Base-by-base conservation (phyloP, 164 flowering plant species). In the Vitis rupestris region DNA sequence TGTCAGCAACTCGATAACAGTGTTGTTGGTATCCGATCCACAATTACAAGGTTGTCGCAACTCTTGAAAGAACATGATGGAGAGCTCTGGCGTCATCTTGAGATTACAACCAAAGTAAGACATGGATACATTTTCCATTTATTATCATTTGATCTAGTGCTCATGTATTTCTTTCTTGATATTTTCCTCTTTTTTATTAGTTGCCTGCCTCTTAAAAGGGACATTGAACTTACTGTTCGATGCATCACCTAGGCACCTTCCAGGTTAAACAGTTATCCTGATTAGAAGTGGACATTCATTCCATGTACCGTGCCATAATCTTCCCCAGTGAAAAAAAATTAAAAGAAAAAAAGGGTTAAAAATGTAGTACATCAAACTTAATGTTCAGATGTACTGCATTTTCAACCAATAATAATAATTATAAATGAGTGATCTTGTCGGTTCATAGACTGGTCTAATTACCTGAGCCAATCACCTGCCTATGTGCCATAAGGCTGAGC, bases 51-150 rank as follows among this genome's bases (percentile, higher is more conserved):
- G 77, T 69, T 96, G 82, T 91, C 98, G 54, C 82, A 79, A 72
- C 85, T 93, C 70, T 71, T 96, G 58, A 96, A 89, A 79, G 95
- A 96, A 71, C 98, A 93, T 71, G 99, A 96, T 81, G 98, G 93
- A 74, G 99, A 96, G 79, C 93, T 96, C 54, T 96, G 99, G 99
- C 97, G 98, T 59, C 99, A 96, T 81, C 90, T 96, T 72, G 99
- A 96, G 84, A 71, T 96, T 81, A 92, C 99, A 66, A 90, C 98
- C 37, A 93, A 19, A 76, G 99, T 90, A 82, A 84, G 90, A 71
- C 31, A 63, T 57, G 16, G 48, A 53, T 59, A 12, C 19, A 30
- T 27, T 10, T 13, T 60, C 52, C 15, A 61, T 27, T 19, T 14
- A 14, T 61, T 49, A 29, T 50, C 50, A 10, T 23, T 9, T 31